Base-by-base conservation (phyloP, 2,329 filamentous ascomycete species). In the Penicillium digitatum region DNA sequence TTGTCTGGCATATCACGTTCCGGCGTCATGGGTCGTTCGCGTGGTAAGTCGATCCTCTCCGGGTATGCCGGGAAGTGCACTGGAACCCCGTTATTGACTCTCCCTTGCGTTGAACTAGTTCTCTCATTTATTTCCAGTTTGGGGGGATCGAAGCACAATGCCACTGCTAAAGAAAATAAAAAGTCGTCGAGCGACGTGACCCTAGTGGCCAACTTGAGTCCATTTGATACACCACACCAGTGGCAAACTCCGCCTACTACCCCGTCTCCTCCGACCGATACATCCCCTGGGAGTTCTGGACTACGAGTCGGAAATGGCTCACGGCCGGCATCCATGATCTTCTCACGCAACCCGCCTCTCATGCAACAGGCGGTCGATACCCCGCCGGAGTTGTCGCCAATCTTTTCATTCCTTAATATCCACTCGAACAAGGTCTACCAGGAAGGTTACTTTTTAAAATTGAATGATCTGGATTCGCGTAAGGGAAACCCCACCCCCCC, bases 401-500 rank as follows among this genome's bases (percentile, higher is more conserved):
- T 97, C 67, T 97, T 97, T 74, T 89, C 85, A 57, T 94, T 90
- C 69, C 82, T 99, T 62, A 97, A 96, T 76, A 94, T 88, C 74
- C 94, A 99, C 73, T 87, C 86, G 55, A 96, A 96, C 74, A 97
- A 97, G 76, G 79, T 97, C 53, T 99, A 97, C 72, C 92, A 96
- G 65, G 94, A 99, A 76, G 94, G 94, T 35, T 99, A 97, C 70
- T 97, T 99, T 64, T 77, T 99, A 65, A 99, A 97, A 76, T 79
- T 99, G 46, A 93, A 96, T 72, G 94, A 99, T 73, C 86, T 96
- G 64, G 95, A 97, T 69, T 87, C 86, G 52, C 87, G 92, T 96
- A 82, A 66, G 90, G 83, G 55, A 26, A 32, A 16, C 16, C 1
- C 1, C 2, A 18, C 7, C 5, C 11, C 9, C 1, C n/a, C n/a